These are phyloP conservation scores for Tulasnella sp. DNA, from an alignment of 768 basidiomycete species.

Conservation along the genomic window DNA sequence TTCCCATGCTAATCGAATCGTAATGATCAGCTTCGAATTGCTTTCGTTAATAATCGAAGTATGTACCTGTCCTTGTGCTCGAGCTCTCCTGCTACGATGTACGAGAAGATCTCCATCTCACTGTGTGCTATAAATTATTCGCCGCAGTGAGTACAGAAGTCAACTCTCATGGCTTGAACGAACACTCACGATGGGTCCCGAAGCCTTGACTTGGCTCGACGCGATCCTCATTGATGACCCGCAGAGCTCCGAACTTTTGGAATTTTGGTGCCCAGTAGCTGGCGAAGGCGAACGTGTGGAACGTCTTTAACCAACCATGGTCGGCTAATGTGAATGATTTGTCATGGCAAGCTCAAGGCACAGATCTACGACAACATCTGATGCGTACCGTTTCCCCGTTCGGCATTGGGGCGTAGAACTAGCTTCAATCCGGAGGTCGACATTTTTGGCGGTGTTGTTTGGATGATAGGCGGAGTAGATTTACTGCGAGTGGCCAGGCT, in stretches of 20 bases:
- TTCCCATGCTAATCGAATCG: slow-evolving; percentile 52
- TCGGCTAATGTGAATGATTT: slow-evolving; percentile 69
- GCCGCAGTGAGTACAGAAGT: background rate
- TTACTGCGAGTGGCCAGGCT: background rate
- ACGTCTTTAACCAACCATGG: slow-evolving; percentile 80
- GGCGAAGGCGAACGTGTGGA: slow-evolving; percentile 75
- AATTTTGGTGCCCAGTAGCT: slow-evolving; percentile 54
- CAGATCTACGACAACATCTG: too few relatives aligned
- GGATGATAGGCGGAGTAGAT: background rate
- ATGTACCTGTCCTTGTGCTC: slow-evolving; percentile 48
- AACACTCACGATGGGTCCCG: slow-evolving; percentile 48
- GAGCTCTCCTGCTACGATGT: slow-evolving; percentile 66
- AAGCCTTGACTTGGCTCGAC: slow-evolving; percentile 70
- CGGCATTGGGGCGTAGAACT: slow-evolving; percentile 14
- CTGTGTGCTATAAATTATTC: slow-evolving; percentile 38
- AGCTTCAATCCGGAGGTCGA: slow-evolving; percentile 6
- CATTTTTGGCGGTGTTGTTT: background rate
- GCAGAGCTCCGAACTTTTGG: slow-evolving; percentile 57
- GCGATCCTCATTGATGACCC: slow-evolving; percentile 92
- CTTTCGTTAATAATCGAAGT: background rate
- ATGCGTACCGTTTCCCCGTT: slow-evolving; percentile 14
- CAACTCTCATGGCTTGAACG: background rate
- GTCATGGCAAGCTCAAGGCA: too few relatives aligned
- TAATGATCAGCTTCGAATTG: slow-evolving; percentile 53
- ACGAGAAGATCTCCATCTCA: slow-evolving; percentile 88